These are phyloP conservation scores for Starmerella sp. DNA, from an alignment of 805 yeast genomes.

Conservation along the genomic window DNA sequence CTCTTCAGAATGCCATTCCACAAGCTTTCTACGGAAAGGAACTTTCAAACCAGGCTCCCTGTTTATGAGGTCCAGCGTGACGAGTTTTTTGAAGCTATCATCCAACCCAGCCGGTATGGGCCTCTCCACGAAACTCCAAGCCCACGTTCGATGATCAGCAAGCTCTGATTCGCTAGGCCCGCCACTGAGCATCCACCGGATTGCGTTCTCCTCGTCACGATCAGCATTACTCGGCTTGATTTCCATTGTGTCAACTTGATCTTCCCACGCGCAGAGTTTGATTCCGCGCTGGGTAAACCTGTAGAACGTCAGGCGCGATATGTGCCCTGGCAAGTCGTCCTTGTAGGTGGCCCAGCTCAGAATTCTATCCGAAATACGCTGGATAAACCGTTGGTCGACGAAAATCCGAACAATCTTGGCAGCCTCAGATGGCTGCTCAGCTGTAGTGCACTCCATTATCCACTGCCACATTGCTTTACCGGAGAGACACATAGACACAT, in stretches of 20 bases:
- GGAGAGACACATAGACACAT: constrained; percentile 41
- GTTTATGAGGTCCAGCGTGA: constrained; percentile 4
- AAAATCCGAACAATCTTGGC: constrained; percentile 15
- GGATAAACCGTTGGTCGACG: constrained; percentile 29
- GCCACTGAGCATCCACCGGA: background rate
- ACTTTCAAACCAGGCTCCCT: constrained; percentile 19
- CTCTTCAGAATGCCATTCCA: constrained; percentile 9
- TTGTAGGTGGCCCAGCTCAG: constrained; percentile 6
- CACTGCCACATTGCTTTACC: constrained; percentile 79
- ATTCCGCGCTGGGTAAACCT: constrained; percentile 17
- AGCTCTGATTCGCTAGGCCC: background rate
- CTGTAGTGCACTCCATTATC: constrained; percentile 82
- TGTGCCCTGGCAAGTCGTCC: background rate
- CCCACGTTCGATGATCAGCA: constrained; percentile 7
- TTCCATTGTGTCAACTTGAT: background rate
- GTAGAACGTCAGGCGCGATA: constrained; percentile 12
- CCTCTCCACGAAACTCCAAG: constrained; percentile 5
- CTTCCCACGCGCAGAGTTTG: constrained; percentile 12
- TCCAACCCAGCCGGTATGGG: background rate
- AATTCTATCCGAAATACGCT: constrained; percentile 11
- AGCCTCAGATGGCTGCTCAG: constrained; percentile 32
- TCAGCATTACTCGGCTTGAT: background rate
- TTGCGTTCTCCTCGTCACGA: background rate
- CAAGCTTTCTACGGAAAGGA: constrained; percentile 12
- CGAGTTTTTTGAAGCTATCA: background rate